Evolutionary conservation across 768 basidiomycete genomes (phyloP), one percentile per base, ranked within the genome.

Genomic region (Collybia sordida): DNA sequence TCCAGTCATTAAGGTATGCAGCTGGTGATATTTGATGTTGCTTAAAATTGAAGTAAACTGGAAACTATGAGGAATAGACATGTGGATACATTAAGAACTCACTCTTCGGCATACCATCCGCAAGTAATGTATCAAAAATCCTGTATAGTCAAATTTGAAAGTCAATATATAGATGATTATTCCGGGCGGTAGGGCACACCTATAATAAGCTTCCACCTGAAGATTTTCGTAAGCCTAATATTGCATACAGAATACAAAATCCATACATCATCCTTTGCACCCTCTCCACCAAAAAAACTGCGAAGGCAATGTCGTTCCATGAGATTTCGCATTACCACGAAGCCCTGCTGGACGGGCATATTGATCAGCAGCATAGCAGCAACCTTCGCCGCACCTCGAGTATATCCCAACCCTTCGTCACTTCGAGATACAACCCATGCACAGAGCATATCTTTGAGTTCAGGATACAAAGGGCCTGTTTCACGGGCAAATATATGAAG

Each of bases 41-140:
- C 64, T 94, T 93, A 70, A 95, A 94, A 70, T 94, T 94, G 71
- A 93, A 90, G 65, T 93, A 94, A 54, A 96, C 92, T 93, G 43
- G 24, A 41, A 3, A 22, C 19, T 37, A 15, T 31, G 47, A 34
- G 34, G 22, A 43, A 23, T 9, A 19, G 35, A 42, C 28, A 28
- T 17, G 43, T 43, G 17, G 11, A 28, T 31, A 35, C 12, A 9
- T 36, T 42, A 35, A 50, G 21, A 19, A 27, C 82, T 62, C 60
- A 95, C 92, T 86, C 69, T 93, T 93, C 1, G 93, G 93, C 92
- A 96, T 93, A 23, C 86, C 84, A 65, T 96, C 93, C 15, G 93
- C 93, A 24, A 95, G 76, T 19, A 95, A 65, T 0, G 93, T 95
- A 63, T 95, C 93, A 55, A 96, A 96, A 61, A 95, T 93, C 59